A percentile compares a stretch with the other conserved stretches of the same genome.
Conservation (phyloP, 1,284 basidiomycete species). For the Kwoniella shivajii region DNA sequence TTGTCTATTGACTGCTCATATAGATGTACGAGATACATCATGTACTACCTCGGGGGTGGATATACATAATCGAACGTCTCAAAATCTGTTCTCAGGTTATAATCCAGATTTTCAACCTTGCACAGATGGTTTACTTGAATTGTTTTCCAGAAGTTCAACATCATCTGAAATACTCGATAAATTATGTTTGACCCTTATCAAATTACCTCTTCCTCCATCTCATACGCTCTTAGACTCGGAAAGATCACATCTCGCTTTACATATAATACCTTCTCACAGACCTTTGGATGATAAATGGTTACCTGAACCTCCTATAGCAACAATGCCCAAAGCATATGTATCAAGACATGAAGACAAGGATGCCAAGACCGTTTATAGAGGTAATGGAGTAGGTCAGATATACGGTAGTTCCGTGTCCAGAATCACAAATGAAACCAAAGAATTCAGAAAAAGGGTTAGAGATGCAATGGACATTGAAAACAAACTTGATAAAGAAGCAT, state of each 20-base stretch:
- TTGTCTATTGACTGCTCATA: too few species aligned
- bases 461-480: slow-evolving; percentile 19
- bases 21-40: slow-evolving; percentile 45
- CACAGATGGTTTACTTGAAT: slow-evolving; percentile 28
- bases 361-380: slow-evolving; percentile 15
- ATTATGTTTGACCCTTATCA: slow-evolving; percentile 34
- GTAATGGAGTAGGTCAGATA: slow-evolving; percentile 31
- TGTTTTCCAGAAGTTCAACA: slow-evolving; percentile 26
- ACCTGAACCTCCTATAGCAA: neutral
- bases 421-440: slow-evolving; percentile 15
- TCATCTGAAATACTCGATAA: slow-evolving; percentile 27
- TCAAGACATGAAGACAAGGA: neutral
- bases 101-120: slow-evolving; percentile 41
- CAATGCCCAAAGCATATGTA: neutral
- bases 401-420: slow-evolving; percentile 28
- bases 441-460: slow-evolving; percentile 14
- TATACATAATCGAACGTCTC: slow-evolving; percentile 35
- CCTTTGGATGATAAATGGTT: slow-evolving; percentile 3
- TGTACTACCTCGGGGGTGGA: slow-evolving; percentile 30
- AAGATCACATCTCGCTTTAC: slow-evolving; percentile 15
- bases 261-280: slow-evolving; percentile 19
- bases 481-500: slow-evolving; percentile 12
- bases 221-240: neutral
- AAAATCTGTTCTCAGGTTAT: slow-evolving; percentile 21
- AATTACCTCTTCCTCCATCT: slow-evolving; percentile 4